Evolutionary conservation across 805 yeast genomes (phyloP).

Genomic region (Metschnikowia matae): DNA sequence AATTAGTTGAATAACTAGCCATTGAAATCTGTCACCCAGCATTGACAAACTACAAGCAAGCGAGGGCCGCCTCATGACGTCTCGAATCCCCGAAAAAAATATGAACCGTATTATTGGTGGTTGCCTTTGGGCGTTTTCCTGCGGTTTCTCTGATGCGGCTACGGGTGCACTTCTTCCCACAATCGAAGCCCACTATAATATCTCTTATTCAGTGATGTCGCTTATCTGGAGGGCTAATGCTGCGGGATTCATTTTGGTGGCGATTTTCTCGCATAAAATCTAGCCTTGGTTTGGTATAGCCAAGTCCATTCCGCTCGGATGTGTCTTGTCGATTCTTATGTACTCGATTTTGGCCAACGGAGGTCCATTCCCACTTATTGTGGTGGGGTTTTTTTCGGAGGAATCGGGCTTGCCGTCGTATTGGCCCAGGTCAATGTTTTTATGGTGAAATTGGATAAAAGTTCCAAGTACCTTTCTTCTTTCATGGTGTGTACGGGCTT

Average conservation of each 20-base stretch:
- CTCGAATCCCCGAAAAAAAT: conserved; percentile 17
- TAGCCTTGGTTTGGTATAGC: conserved; percentile 17
- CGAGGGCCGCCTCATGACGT: conserved; percentile 14
- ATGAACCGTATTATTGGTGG: conserved; percentile 14
- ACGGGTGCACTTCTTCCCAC: conserved; percentile 23
- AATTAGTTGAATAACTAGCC: too few relatives aligned
- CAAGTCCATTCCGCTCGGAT: conserved; percentile 16
- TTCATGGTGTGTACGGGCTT: conserved; percentile 24
- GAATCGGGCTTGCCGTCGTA: conserved; percentile 20
- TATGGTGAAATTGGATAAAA: conserved; percentile 20
- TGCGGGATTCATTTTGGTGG: conserved; percentile 18
- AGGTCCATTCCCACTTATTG: conserved; percentile 20
- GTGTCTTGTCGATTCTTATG: conserved; percentile 13
- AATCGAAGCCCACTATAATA: conserved; percentile 18
- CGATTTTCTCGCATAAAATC: conserved; percentile 15
- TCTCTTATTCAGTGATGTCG: conserved; percentile 19
- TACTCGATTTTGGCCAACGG: conserved; percentile 19
- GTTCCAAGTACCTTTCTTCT: conserved; percentile 18
- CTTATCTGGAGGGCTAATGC: conserved; percentile 23
- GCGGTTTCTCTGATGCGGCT: conserved; percentile 20
- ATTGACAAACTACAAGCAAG: conserved; percentile 5
- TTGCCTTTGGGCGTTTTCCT: conserved; percentile 17
- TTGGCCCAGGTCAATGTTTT: conserved; percentile 22
- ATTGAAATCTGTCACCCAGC: too few relatives aligned
- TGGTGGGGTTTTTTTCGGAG: conserved; percentile 22